These are phyloP conservation scores for Pichia sp. DNA, from an alignment of 1,139 yeast genomes.

Conservation along the genomic window DNA sequence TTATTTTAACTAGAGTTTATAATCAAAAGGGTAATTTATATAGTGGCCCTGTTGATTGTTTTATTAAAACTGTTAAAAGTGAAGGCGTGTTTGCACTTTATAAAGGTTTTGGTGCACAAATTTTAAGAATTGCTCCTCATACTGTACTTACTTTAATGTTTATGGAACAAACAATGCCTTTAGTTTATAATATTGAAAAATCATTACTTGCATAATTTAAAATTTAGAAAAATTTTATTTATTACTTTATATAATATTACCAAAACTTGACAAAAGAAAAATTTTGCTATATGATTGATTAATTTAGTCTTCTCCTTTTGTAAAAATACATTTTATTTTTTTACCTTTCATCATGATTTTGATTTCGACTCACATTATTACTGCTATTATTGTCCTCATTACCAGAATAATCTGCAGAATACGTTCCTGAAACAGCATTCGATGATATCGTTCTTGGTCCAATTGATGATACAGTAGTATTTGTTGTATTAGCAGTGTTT, in stretches of 20 bases:
- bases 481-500: no score
- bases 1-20: conserved; percentile 85
- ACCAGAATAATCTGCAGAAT: not conserved
- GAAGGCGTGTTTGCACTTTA: conserved; percentile 89
- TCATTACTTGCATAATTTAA: conserved; percentile 9
- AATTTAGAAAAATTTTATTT: not conserved
- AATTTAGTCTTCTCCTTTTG: no score
- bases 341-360: no score
- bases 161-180: conserved; percentile 89
- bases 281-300: no score
- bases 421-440: not conserved
- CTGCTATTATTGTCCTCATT: not conserved
- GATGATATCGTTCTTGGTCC: conserved; percentile 5
- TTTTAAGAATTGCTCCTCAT: conserved; percentile 91
- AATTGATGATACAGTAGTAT: conserved; percentile 1
- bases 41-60: conserved; percentile 83
- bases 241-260: not conserved
- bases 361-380: no score
- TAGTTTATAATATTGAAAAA: conserved; percentile 40
- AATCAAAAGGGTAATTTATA: conserved; percentile 89
- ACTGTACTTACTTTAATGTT: conserved; percentile 85
- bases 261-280: no score
- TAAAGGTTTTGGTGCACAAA: conserved; percentile 92
- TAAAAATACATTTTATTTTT: no score
- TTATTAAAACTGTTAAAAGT: conserved; percentile 66